Conservation (phyloP, 768 basidiomycete genomes). For the Xerocomellus intermedius region DNA sequence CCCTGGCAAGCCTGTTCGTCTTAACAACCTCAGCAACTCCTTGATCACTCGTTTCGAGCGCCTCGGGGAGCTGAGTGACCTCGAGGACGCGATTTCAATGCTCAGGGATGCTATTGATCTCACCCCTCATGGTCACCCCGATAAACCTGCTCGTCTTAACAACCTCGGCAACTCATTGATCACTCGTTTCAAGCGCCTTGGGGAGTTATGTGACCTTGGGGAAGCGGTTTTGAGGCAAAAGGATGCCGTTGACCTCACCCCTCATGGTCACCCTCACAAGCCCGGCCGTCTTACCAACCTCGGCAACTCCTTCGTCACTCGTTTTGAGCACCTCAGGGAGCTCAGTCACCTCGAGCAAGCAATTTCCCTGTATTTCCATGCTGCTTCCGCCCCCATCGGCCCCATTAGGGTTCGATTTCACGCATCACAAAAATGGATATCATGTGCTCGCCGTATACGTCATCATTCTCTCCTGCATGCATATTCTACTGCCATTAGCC, state of each 20-base stretch:
- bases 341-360: background rate
- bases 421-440: slow-evolving; percentile 7
- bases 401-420: background rate
- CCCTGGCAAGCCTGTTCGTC: no score
- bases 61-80: background rate
- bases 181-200: background rate
- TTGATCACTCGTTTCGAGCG: background rate
- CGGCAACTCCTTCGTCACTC: background rate
- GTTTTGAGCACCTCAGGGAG: background rate
- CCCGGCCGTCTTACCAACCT: background rate
- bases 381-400: background rate
- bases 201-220: background rate
- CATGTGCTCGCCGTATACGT: background rate
- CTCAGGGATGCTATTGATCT: background rate
- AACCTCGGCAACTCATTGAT: background rate
- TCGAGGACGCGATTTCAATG: background rate
- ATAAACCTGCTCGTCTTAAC: background rate
- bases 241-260: slow-evolving; percentile 1
- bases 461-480: slow-evolving; percentile 16
- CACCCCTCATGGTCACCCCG: background rate
- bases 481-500: slow-evolving; percentile 14
- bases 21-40: no score
- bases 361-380: background rate
- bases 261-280: background rate
- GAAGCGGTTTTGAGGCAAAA: background rate